Base-by-base conservation (phyloP, 1,284 basidiomycete genomes). In the Kwoniella shivajii region DNA sequence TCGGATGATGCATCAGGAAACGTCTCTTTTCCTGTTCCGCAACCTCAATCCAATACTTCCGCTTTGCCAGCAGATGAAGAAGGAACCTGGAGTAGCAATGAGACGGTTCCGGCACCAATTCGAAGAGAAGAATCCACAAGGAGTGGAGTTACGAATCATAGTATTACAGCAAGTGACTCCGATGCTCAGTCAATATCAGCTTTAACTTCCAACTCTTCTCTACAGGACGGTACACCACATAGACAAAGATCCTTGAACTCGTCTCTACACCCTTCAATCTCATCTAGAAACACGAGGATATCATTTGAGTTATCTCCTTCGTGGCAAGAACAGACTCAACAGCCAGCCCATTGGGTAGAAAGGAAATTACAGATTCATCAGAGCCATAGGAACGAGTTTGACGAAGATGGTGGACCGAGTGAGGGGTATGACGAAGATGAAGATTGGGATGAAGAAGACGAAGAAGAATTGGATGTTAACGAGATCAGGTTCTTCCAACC, bases 401-500 rank as follows among this genome's bases (percentile, higher is more conserved):
- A 65, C n/a, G 66, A 64, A 14, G 64, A 57, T 18, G 56, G 49
- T 3, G 54, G 57, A 11, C 50, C 56, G n/a, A 61, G 59, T 34
- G 57, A 44, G 1, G 55, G 58, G 27, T 59, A 62, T 27, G 68
- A 73, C 27, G 80, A 82, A 3, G 79, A 81, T 26, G 58, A 62
- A 16, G 66, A 71, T 29, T 79, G 82, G 6, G 79, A 81, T 27
- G 85, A 76, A 39, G 68, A 61, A 6, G 71, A 71, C 31, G 78
- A 78, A 30, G 76, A 76, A 16, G 82, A 79, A 20, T 44, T 65
- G 30, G 86, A 88, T 51, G 85, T 88, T 22, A 87, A 89, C 54
- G 87, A 87, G 55, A 84, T 85, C 60, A 81, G 84, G 29, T 94
- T 89, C 74, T 87, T 95, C 73, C 92, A 96, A 73, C 88, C 91